A percentile compares a stretch with the other conserved stretches of the same genome.
phyloP scores from a whole-genome alignment of 2,329 filamentous ascomycete genomes.

The Hyphodiscus sp. region DNA sequence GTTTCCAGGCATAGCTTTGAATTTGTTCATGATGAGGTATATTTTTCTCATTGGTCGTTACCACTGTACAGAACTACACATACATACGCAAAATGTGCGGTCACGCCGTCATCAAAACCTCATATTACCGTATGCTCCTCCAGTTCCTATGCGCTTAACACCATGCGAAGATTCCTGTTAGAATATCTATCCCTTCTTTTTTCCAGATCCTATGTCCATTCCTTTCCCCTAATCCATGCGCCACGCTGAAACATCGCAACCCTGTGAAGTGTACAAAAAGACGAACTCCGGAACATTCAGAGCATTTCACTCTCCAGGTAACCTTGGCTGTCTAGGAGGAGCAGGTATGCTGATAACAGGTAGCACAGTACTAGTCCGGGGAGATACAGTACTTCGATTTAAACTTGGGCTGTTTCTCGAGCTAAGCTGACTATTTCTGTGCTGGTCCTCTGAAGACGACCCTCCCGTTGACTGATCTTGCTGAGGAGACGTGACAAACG shows the following conservation, averaged over 20 bases:
- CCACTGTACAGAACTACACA: background rate
- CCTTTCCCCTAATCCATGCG: background rate
- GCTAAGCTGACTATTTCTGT: constrained; percentile 3
- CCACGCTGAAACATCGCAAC: constrained; percentile 1
- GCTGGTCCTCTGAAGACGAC: background rate
- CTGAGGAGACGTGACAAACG: constrained; percentile 18
- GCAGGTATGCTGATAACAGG: constrained; percentile 26
- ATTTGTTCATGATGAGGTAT: background rate
- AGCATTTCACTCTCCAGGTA: constrained; percentile 9
- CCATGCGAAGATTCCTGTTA: background rate
- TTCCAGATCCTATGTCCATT: background rate
- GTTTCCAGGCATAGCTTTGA: background rate
- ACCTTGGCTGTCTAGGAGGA: constrained; percentile 21
- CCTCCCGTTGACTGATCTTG: constrained; percentile 4
- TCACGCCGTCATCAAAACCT: background rate
- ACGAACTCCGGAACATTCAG: background rate
- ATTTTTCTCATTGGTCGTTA: background rate
- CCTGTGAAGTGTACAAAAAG: background rate
- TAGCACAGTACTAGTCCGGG: constrained; percentile 15
- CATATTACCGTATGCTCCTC: background rate
- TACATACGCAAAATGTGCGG: background rate
- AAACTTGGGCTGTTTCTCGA: constrained; percentile 13
- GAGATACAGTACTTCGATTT: constrained; percentile 13
- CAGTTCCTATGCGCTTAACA: background rate
- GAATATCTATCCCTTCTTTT: background rate